These are phyloP conservation scores for Eustoma russellianum DNA, from an alignment of 257 asterid genomes.

Conservation along the genomic window DNA sequence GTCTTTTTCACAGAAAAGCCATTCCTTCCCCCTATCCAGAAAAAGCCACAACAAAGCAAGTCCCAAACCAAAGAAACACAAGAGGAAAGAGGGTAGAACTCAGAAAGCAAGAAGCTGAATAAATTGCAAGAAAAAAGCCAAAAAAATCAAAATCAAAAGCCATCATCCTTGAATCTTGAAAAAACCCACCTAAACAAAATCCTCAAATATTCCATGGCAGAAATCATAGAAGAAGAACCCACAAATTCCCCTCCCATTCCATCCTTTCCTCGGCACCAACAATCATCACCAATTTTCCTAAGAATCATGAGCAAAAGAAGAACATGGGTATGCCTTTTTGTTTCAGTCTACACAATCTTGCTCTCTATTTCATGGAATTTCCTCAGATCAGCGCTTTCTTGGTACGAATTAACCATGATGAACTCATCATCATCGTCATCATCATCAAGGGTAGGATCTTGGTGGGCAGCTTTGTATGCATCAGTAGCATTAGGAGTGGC, in stretches of 20 bases:
- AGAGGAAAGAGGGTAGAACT: neutral
- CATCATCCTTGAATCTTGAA: constrained; percentile 16
- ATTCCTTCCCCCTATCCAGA: no score
- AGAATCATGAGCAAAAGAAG: constrained; percentile 62
- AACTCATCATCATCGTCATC: constrained; percentile 10
- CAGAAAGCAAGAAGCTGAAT: neutral
- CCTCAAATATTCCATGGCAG: constrained; percentile 12
- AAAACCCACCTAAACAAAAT: neutral
- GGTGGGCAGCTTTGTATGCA: constrained; percentile 64
- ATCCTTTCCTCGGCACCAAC: neutral
- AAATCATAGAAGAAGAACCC: constrained; percentile 11
- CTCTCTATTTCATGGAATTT: constrained; percentile 75
- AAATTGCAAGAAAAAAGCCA: neutral
- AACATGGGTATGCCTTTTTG: constrained; percentile 66
- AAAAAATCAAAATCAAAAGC: constrained; percentile 5
- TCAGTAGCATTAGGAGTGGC: constrained; percentile 53
- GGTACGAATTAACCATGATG: constrained; percentile 14
- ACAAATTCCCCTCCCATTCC: neutral
- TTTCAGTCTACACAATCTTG: constrained; percentile 55
- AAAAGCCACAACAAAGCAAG: neutral
- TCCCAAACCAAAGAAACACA: neutral
- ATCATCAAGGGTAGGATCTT: constrained; percentile 10
- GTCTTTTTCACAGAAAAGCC: no score
- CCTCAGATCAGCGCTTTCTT: constrained; percentile 50
- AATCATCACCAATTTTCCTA: constrained; percentile 22